These are phyloP conservation scores for Kwoniella botswanensis DNA, from an alignment of 768 basidiomycete genomes.

Conservation along the genomic window DNA sequence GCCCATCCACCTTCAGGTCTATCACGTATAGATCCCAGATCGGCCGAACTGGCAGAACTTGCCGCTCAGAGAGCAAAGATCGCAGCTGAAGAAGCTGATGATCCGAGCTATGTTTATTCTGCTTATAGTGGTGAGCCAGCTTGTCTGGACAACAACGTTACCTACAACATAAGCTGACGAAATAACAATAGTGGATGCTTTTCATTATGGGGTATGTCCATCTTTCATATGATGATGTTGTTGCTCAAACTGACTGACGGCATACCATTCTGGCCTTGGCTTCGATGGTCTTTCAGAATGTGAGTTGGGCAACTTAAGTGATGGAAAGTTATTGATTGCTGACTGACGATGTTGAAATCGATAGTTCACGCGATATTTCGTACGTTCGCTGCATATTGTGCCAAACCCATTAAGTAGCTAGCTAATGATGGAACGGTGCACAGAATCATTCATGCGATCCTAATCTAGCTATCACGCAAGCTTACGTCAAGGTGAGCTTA, in stretches of 20 bases:
- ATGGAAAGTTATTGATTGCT: background rate
- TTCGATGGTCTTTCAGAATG: constrained; percentile 17
- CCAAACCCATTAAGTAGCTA: background rate
- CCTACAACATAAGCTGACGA: background rate
- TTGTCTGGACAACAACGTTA: background rate
- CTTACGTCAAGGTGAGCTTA: constrained; percentile 70
- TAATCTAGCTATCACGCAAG: constrained; percentile 73
- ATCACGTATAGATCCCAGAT: constrained; percentile 40
- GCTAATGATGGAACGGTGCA: background rate
- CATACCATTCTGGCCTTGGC: background rate
- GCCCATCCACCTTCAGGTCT: constrained; percentile 45
- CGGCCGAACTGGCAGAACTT: constrained; percentile 45
- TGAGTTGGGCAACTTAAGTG: constrained; percentile 1
- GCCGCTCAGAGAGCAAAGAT: constrained; percentile 39
- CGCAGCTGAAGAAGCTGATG: constrained; percentile 24
- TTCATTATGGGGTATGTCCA: constrained; percentile 63
- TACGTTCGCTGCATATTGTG: background rate
- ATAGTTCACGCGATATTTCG: constrained; percentile 7
- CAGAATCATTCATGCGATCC: constrained; percentile 90
- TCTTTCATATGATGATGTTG: constrained; percentile 59
- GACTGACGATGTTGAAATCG: background rate
- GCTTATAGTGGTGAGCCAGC: constrained; percentile 42
- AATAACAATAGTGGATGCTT: constrained; percentile 72
- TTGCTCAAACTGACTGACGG: constrained; percentile 65
- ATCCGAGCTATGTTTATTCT: constrained; percentile 52